Percentiles rank a stretch among this genome's conserved stretches.
Conservation (phyloP, 2,329 filamentous ascomycete species). For the Seiridium unicorne region DNA sequence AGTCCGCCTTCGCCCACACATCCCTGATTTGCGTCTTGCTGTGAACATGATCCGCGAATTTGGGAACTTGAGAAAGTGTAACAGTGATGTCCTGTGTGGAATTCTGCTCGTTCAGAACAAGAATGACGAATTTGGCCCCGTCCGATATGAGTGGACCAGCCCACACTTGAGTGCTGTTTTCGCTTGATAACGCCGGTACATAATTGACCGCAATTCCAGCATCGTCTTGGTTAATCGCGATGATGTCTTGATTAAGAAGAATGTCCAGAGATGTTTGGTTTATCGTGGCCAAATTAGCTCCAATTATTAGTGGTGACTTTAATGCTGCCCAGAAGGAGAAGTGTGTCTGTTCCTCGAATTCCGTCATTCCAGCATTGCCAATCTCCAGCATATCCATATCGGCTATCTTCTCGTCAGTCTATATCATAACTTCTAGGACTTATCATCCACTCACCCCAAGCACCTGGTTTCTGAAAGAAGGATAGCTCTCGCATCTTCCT, state of each 20-base stretch:
- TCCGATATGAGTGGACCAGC: constrained; percentile 16
- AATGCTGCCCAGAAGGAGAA: constrained; percentile 45
- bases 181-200: constrained; percentile 17
- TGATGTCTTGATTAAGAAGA: constrained; percentile 35
- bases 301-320: constrained; percentile 42
- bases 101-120: constrained; percentile 14
- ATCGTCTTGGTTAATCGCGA: constrained; percentile 32
- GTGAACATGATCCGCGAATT: neutral
- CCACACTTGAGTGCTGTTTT: constrained; percentile 25
- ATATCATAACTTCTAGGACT: neutral
- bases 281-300: constrained; percentile 34
- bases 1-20: neutral
- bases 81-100: constrained; percentile 9
- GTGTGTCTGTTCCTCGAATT: constrained; percentile 39
- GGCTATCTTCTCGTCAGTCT: neutral
- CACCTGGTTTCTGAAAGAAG: constrained; percentile 25
- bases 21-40: neutral
- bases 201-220: constrained; percentile 28
- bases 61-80: neutral
- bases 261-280: constrained; percentile 30
- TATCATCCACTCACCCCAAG: constrained; percentile 18
- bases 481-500: constrained; percentile 31
- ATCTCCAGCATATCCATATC: constrained; percentile 43
- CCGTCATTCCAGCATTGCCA: constrained; percentile 33
- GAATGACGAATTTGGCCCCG: constrained; percentile 6